These are phyloP conservation scores for Dictyostelium firmibasis DNA, from an alignment of 78 protist species.

Conservation along the genomic window DNA sequence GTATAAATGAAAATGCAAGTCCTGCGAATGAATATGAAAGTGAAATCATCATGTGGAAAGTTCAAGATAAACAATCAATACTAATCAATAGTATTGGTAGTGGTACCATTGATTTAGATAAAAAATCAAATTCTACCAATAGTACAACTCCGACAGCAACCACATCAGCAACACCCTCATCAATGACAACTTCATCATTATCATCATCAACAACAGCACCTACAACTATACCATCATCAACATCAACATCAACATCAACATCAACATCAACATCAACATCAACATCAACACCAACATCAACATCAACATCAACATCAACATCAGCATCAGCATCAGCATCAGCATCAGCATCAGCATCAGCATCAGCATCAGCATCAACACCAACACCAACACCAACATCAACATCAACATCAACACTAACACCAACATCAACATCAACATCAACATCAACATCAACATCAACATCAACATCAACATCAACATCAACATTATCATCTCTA, in stretches of 20 bases:
- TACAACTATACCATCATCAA: neutral
- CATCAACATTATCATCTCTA: neutral
- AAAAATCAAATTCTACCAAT: neutral
- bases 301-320: neutral
- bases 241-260: neutral
- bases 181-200: neutral
- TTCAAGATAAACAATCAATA: neutral
- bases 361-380: neutral
- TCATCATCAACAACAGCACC: neutral
- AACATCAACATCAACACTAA: too few species aligned
- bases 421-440: neutral
- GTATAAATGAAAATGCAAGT: conserved; percentile 48
- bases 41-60: conserved; percentile 58
- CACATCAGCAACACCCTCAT: neutral
- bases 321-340: neutral
- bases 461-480: neutral
- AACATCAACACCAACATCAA: neutral
- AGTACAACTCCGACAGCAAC: too few species aligned
- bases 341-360: neutral
- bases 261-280: neutral
- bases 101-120: neutral
- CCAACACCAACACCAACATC: too few species aligned
- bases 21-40: conserved; percentile 73
- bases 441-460: neutral
- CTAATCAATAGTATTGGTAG: neutral